Percentiles rank a stretch among this genome's conserved stretches.
These are phyloP conservation scores for Cinchona pubescens DNA, from an alignment of 257 asterid species.

Conservation along the genomic window DNA sequence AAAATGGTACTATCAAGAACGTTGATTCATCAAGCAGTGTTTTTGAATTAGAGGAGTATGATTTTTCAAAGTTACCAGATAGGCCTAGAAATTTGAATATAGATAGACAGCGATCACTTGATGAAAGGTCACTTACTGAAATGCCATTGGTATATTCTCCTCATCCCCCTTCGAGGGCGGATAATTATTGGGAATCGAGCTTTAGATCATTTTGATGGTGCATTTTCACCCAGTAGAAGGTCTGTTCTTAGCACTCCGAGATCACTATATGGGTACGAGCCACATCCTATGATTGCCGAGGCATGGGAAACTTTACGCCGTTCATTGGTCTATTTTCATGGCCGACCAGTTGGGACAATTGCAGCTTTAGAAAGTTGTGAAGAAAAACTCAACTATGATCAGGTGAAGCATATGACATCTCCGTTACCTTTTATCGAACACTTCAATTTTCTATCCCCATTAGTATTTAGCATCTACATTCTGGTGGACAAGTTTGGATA, in stretches of 20 bases:
- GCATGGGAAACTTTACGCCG: constrained; percentile 76
- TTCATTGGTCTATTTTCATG: constrained; percentile 69
- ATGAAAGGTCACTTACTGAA: constrained; percentile 59
- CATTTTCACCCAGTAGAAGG: constrained; percentile 48
- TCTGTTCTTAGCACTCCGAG: constrained; percentile 61
- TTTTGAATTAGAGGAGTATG: constrained; percentile 50
- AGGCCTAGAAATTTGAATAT: constrained; percentile 48
- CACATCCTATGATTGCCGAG: constrained; percentile 63
- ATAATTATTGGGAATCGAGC: constrained; percentile 39
- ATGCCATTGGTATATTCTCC: constrained; percentile 49
- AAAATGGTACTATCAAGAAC: constrained; percentile 35
- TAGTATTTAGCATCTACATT: neutral
- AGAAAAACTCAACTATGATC: constrained; percentile 83
- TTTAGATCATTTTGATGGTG: constrained; percentile 45
- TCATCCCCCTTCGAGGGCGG: constrained; percentile 52
- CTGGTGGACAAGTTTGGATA: neutral
- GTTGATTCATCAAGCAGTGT: constrained; percentile 34
- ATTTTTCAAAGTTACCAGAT: constrained; percentile 47
- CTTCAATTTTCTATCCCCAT: neutral
- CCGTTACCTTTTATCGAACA: neutral
- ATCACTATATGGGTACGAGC: constrained; percentile 43
- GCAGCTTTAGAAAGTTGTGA: constrained; percentile 79
- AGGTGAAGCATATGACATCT: constrained; percentile 40
- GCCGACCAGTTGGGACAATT: constrained; percentile 80
- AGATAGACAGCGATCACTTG: constrained; percentile 64